Evolutionary conservation across 2,329 filamentous ascomycete species (phyloP).

Genomic region (Colletotrichum tamarilloi): DNA sequence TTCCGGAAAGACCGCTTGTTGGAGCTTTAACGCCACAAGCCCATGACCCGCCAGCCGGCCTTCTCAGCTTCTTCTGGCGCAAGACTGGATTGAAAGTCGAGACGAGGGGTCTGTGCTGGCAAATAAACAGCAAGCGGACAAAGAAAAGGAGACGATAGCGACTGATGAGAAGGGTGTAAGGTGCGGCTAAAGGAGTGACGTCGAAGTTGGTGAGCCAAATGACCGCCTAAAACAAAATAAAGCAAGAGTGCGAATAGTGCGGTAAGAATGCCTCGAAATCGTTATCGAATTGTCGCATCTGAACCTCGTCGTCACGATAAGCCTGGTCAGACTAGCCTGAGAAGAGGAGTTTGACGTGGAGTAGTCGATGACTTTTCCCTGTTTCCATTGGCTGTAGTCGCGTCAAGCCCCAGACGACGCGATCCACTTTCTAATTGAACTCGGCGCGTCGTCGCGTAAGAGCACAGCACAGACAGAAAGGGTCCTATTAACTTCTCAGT

Average conservation of each 20-base stretch:
- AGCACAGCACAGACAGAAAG: background rate
- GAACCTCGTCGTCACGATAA: constrained; percentile 34
- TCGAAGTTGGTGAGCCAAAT: constrained; percentile 8
- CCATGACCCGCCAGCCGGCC: constrained; percentile 29
- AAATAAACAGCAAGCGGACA: constrained; percentile 26
- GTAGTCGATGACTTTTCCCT: background rate
- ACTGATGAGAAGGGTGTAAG: background rate
- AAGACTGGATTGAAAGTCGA: constrained; percentile 1
- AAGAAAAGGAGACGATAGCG: constrained; percentile 1
- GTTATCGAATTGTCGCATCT: constrained; percentile 32
- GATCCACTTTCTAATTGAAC: constrained; percentile 28
- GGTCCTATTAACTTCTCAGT: background rate
- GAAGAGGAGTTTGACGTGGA: constrained; percentile 35
- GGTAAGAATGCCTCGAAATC: constrained; percentile 24
- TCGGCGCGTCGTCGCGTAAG: constrained; percentile 28
- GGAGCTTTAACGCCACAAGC: constrained; percentile 31
- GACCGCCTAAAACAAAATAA: background rate
- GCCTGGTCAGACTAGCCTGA: constrained; percentile 26
- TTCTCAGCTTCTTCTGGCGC: constrained; percentile 23
- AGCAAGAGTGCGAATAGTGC: background rate
- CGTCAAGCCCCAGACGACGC: constrained; percentile 3
- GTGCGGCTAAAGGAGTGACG: constrained; percentile 22
- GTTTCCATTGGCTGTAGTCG: constrained; percentile 21
- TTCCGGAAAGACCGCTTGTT: constrained; percentile 7
- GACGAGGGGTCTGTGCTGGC: constrained; percentile 24